Conservation (phyloP, 768 basidiomycete species). For the Lyophyllum decastes region DNA sequence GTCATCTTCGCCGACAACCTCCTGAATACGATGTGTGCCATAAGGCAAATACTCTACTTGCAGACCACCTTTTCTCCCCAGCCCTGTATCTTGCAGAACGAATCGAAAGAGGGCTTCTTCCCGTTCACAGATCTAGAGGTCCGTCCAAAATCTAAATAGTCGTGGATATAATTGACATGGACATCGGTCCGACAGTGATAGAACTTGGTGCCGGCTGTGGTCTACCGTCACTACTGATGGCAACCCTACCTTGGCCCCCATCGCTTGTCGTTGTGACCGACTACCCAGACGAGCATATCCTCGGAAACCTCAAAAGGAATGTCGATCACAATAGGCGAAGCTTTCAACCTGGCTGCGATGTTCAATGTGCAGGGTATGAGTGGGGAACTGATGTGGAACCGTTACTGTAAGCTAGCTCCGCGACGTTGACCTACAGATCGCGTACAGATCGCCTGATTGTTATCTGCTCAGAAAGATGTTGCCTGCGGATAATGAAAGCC, state of each 20-base stretch:
- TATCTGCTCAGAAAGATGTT: slow-evolving; percentile 19
- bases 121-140: slow-evolving; percentile 44
- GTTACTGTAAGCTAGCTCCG: slow-evolving; percentile 44
- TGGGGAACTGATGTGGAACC: slow-evolving; percentile 57
- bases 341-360: slow-evolving; percentile 38
- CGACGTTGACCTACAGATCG: not conserved
- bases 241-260: slow-evolving; percentile 45
- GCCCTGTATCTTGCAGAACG: slow-evolving; percentile 65
- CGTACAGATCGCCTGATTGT: not conserved
- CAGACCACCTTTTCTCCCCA: slow-evolving; percentile 75
- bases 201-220: slow-evolving; percentile 74
- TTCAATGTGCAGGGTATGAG: slow-evolving; percentile 55
- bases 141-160: not conserved
- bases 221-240: slow-evolving; percentile 62
- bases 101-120: slow-evolving; percentile 57
- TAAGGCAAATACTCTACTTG: slow-evolving; percentile 70
- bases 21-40: slow-evolving; percentile 9
- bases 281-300: slow-evolving; percentile 64
- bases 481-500: slow-evolving; percentile 3
- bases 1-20: slow-evolving; percentile 4
- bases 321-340: slow-evolving; percentile 46
- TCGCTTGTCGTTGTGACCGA: slow-evolving; percentile 63
- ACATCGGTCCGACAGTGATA: slow-evolving; percentile 44
- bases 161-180: too few relatives aligned
- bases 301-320: slow-evolving; percentile 57